These are phyloP conservation scores for Acidomyces sp. DNA, from an alignment of 495 filamentous ascomycete genomes.

Conservation along the genomic window DNA sequence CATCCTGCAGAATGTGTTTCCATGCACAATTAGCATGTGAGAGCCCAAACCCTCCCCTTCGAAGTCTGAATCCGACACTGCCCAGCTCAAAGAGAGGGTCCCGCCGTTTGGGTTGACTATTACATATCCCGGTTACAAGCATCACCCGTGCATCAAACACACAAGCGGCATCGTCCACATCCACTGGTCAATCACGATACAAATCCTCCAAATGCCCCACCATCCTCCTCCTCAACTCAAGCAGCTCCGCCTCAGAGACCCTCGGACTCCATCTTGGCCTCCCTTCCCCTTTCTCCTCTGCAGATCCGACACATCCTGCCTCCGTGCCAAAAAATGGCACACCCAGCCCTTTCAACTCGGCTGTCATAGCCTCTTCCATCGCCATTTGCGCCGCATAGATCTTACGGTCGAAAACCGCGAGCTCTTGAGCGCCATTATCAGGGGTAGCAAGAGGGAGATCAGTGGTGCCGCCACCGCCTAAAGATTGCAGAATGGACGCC, in stretches of 20 bases:
- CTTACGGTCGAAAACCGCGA: slow-evolving; percentile 46
- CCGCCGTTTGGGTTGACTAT: too few species aligned
- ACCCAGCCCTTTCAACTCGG: slow-evolving; percentile 42
- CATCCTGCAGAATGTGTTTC: too few species aligned
- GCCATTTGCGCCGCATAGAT: slow-evolving; percentile 44
- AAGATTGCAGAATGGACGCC: slow-evolving; percentile 12
- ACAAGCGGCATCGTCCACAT: slow-evolving; percentile 36
- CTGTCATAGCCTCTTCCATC: slow-evolving; percentile 45
- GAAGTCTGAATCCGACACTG: too few species aligned
- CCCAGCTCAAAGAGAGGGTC: too few species aligned
- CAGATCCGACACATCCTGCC: background rate
- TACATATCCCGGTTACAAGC: too few species aligned
- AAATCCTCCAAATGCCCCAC: slow-evolving; percentile 36
- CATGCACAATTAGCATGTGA: too few species aligned
- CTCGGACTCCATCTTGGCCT: slow-evolving; percentile 14
- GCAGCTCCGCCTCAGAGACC: slow-evolving; percentile 37
- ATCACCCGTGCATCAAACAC: slow-evolving; percentile 1
- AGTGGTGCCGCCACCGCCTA: background rate
- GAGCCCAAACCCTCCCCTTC: too few species aligned
- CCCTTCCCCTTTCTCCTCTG: background rate
- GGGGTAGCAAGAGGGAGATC: background rate
- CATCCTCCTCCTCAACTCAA: slow-evolving; percentile 44
- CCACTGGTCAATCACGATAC: slow-evolving; percentile 18
- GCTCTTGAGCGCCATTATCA: slow-evolving; percentile 41
- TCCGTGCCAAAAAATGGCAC: slow-evolving; percentile 55